Conservation (phyloP, 2,329 filamentous ascomycete genomes). For the Fonsecaea monophora region DNA sequence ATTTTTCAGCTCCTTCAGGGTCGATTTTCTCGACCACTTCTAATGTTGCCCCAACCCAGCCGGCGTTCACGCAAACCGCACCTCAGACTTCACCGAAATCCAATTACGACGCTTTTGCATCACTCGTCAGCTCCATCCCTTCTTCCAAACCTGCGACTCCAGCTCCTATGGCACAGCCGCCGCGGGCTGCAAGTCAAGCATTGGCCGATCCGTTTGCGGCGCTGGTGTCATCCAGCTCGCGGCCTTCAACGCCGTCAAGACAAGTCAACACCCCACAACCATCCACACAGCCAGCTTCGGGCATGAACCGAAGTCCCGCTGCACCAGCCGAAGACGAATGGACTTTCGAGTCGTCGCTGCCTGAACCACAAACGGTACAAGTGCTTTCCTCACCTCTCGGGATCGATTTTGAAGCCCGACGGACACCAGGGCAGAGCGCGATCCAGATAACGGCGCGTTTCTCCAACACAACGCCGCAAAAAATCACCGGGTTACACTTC, state of each 20-base stretch:
- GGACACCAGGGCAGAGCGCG: constrained; percentile 56
- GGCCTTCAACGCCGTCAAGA: constrained; percentile 53
- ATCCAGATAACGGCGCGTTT: constrained; percentile 80
- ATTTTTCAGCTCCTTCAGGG: constrained; percentile 36
- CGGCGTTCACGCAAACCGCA: constrained; percentile 51
- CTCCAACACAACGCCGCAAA: constrained; percentile 76
- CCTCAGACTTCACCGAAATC: constrained; percentile 50
- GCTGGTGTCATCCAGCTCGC: constrained; percentile 59
- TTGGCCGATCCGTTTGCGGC: constrained; percentile 67
- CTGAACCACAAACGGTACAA: constrained; percentile 69
- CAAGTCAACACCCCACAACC: constrained; percentile 29
- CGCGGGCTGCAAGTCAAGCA: constrained; percentile 48
- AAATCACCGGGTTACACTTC: constrained; percentile 81
- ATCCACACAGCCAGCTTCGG: constrained; percentile 37
- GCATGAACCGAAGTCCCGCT: constrained; percentile 33
- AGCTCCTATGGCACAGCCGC: constrained; percentile 50
- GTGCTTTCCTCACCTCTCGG: constrained; percentile 74
- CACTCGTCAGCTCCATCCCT: constrained; percentile 56
- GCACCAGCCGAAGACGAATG: constrained; percentile 77
- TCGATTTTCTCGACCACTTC: constrained; percentile 29
- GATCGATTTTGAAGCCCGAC: constrained; percentile 74
- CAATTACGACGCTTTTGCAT: constrained; percentile 64
- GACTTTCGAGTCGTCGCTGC: constrained; percentile 88
- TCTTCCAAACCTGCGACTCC: constrained; percentile 59
- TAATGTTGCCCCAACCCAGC: constrained; percentile 41